phyloP scores from a whole-genome alignment of 228 moss, liverwort and hornwort genomes.

The Sphagnum magellanicum region DNA sequence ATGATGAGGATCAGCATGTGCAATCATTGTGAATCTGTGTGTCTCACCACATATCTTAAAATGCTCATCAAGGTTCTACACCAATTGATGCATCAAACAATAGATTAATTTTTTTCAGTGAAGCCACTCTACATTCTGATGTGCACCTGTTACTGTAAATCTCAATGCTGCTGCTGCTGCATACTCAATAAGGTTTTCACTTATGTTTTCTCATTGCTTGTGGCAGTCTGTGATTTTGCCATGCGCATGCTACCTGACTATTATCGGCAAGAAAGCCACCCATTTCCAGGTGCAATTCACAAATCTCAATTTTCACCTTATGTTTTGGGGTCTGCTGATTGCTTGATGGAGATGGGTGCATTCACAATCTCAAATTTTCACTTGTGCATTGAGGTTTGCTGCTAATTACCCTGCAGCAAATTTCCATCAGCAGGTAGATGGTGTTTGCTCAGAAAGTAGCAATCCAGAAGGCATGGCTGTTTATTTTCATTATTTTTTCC shows the following conservation, averaged over 20 bases:
- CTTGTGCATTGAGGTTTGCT: background rate
- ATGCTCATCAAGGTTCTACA: background rate
- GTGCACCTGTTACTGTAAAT: too few species aligned
- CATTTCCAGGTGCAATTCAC: conserved; percentile 30
- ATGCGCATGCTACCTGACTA: conserved; percentile 71
- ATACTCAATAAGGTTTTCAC: too few species aligned
- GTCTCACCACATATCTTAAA: too few species aligned
- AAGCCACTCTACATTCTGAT: background rate
- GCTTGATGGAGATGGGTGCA: background rate
- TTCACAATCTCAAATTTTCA: background rate
- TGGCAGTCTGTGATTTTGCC: conserved; percentile 84
- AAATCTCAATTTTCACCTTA: too few species aligned
- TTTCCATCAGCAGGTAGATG: too few species aligned
- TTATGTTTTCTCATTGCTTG: background rate
- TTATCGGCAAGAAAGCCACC: conserved; percentile 53
- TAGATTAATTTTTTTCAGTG: background rate
- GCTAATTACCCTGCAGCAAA: too few species aligned
- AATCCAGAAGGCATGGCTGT: too few species aligned
- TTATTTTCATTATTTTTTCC: too few species aligned
- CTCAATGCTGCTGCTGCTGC: too few species aligned
- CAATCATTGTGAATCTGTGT: too few species aligned
- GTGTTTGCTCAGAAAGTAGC: too few species aligned
- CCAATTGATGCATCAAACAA: background rate
- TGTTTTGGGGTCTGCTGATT: background rate
- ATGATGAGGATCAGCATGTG: background rate